Evolutionary conservation across 1,139 yeast species (phyloP), one percentile per base, ranked within the genome.

Genomic region (Scheffersomyces illinoinensis): DNA sequence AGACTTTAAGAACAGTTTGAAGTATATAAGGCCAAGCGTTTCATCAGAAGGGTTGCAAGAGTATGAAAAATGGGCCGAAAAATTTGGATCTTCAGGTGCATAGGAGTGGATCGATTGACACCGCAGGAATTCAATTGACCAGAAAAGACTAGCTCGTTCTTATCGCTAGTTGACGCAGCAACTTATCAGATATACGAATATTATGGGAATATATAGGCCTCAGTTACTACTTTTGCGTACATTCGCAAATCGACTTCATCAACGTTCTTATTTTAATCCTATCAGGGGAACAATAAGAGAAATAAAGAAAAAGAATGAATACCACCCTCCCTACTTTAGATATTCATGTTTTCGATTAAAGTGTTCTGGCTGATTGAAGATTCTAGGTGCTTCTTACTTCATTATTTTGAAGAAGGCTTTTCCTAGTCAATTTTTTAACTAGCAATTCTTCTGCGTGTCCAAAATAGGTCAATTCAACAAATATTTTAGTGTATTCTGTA

Each of bases 11-110:
- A 85, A 81, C 54, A 91, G 97, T 71, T 80, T 96, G 76, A 85
- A 85, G 59, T 90, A 91, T 65, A 93, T 96, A 60, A 83, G 97
- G 60, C 98, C 99, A 1, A 91, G 97, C 72, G 99, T 96, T 6
- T 89, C 96, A 48, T 80, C 81, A 54, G 97, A 93, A 66, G 97
- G 97, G 17, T 79, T 95, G 57, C 77, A 77, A 54, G 86, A 88
- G 61, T 86, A 85, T 64, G 98, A 92, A 70, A 89, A 91, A 56
- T 95, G 99, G 99, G 97, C 98, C 2, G 72, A 78, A 43, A 83
- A 90, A 72, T 95, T 87, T 74, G 99, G 99, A 2, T 91, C 97
- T 7, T 90, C 96, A 23, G 98, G 98, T 51, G 97, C 92, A 5
- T 90, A 73, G 58, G 33, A 14, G 43, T 33, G 43, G 10, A 14